A percentile compares a stretch with the other conserved stretches of the same genome.
phyloP scores from a whole-genome alignment of 2,329 filamentous ascomycete genomes.

The Pseudogymnoascus verrucosus region DNA sequence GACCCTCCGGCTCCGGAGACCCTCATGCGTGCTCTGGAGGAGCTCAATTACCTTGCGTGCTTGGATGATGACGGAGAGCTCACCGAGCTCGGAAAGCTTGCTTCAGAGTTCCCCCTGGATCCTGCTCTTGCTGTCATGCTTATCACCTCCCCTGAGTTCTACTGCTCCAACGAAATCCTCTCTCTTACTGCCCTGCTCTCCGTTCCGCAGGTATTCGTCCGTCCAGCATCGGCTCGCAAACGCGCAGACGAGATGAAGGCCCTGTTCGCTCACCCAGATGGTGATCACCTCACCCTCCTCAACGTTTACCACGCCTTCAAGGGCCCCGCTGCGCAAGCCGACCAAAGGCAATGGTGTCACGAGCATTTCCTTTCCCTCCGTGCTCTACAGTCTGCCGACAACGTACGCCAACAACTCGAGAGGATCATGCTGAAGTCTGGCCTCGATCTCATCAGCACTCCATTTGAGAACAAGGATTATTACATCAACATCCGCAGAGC shows the following conservation, averaged over 20 bases:
- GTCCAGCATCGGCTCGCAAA: slow-evolving; percentile 76
- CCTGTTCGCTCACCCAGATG: slow-evolving; percentile 84
- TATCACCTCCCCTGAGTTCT: slow-evolving; percentile 94
- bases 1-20: slow-evolving; percentile 96
- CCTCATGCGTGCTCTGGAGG: slow-evolving; percentile 93
- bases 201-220: slow-evolving; percentile 87
- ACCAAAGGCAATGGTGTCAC: slow-evolving; percentile 88
- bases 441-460: slow-evolving; percentile 77
- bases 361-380: slow-evolving; percentile 91
- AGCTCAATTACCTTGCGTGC: slow-evolving; percentile 94
- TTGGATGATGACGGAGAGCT: slow-evolving; percentile 94
- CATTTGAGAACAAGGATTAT: slow-evolving; percentile 93
- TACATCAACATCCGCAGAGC: slow-evolving; percentile 95
- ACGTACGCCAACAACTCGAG: slow-evolving; percentile 83
- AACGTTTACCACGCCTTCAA: slow-evolving; percentile 99
- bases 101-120: slow-evolving; percentile 92
- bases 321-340: slow-evolving; percentile 56
- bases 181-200: slow-evolving; percentile 91
- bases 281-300: slow-evolving; percentile 90
- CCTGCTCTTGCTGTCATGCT: slow-evolving; percentile 94
- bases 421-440: slow-evolving; percentile 94
- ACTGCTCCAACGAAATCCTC: slow-evolving; percentile 96
- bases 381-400: slow-evolving; percentile 85
- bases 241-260: slow-evolving; percentile 96
- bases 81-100: slow-evolving; percentile 74